These are phyloP conservation scores for Debaryomyces psychrophilus DNA, from an alignment of 1,139 yeast genomes.

Conservation along the genomic window DNA sequence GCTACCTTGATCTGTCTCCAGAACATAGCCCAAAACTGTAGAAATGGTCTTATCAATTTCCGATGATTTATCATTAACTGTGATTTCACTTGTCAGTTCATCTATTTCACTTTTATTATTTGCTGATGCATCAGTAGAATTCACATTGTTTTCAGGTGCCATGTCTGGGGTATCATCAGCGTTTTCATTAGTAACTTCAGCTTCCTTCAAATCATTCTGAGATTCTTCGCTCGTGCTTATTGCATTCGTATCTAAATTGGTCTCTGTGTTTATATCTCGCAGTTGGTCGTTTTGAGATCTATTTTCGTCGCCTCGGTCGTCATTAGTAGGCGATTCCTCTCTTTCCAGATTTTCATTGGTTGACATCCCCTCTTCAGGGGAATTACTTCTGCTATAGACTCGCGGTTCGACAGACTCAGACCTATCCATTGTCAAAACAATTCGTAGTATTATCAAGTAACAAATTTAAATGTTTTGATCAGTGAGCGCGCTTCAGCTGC, in stretches of 20 bases:
- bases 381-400: neutral
- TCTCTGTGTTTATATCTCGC: too few relatives aligned
- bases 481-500: conserved; percentile 2
- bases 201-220: neutral
- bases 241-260: too few relatives aligned
- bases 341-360: neutral
- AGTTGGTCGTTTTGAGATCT: too few relatives aligned
- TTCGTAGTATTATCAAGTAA: neutral
- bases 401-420: neutral
- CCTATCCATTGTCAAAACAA: neutral
- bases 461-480: neutral
- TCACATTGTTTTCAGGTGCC: neutral
- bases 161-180: neutral
- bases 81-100: too few relatives aligned
- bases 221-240: too few relatives aligned
- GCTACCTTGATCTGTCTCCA: neutral
- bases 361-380: neutral
- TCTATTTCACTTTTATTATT: neutral
- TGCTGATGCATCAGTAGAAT: neutral
- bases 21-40: neutral
- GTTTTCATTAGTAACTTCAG: neutral
- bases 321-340: neutral
- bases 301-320: too few relatives aligned
- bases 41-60: neutral
- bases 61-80: neutral